phyloP scores from a whole-genome alignment of 2,329 filamentous ascomycete genomes.

The Mariannaea sp. region DNA sequence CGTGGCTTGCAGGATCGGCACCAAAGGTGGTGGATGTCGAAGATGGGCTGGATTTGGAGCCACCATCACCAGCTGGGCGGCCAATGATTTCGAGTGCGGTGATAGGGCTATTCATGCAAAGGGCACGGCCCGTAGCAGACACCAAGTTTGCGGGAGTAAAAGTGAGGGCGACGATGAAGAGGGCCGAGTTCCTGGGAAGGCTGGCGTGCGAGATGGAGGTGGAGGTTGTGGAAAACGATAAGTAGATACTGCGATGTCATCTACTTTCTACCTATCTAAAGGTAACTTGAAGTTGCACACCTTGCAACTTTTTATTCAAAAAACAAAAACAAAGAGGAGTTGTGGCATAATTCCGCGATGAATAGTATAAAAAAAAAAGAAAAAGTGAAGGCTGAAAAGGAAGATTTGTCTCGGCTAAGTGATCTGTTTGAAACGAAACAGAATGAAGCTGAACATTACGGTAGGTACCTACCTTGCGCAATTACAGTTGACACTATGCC shows the following conservation, averaged over 20 bases:
- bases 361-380: no score
- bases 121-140: conserved; percentile 31
- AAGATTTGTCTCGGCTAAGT: no score
- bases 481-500: no score
- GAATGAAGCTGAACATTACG: not conserved
- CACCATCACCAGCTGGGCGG: conserved; percentile 3
- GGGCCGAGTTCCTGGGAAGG: conserved; percentile 32
- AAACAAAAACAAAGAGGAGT: no score
- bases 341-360: no score
- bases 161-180: conserved; percentile 32
- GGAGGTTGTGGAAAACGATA: conserved; percentile 30
- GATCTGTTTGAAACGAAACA: no score
- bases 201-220: conserved; percentile 36
- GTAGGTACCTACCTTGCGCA: no score
- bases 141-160: conserved; percentile 31
- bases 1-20: conserved; percentile 30
- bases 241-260: conserved; percentile 5
- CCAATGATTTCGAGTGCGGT: conserved; percentile 29
- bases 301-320: no score
- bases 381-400: no score
- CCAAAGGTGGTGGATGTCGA: conserved; percentile 34
- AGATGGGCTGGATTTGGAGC: conserved; percentile 29
- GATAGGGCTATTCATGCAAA: conserved; percentile 34
- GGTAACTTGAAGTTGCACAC: no score
- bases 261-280: not conserved